Base-by-base conservation (phyloP, 2,329 filamentous ascomycete genomes). In the Arthroderma sp. region DNA sequence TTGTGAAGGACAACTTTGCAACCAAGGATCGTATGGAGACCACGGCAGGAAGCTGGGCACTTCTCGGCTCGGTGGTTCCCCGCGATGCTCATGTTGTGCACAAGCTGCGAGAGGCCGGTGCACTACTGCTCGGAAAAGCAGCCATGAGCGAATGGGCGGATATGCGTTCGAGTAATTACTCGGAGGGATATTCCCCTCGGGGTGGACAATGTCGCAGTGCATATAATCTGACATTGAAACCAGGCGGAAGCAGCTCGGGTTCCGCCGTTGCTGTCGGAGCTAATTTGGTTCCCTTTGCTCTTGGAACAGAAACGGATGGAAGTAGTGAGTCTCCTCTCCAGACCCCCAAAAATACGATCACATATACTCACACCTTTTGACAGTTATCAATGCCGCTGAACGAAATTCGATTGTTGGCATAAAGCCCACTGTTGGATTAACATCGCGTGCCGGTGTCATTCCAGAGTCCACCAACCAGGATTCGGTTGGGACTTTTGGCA, bases 221-320 rank as follows among this genome's bases (percentile, higher is more conserved):
- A 0, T 86, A 86, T 55, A 83, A 86, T 56, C 61, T 84, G n/a
- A 80, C 78, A 0, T 63, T 75, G 5, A 81, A 77, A 53, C 81
- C 83, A 0, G 80, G 81, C 1, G 82, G 82, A 5, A 80, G 75
- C 52, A 82, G 77, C 47, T 78, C 78, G 1, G 83, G 83, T 0
- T 78, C 75, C 43, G 83, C 72, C 4, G 72, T 73, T 5, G 79
- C 74, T 4, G 80, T 86, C 0, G 72, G 73, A 3, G 73, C 74
- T 3, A 84, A 84, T 52, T 62, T 75, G 2, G 68, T 78, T 27
- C 66, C 77, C 0, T 81, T 85, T 56, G 69, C 79, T 0, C 58
- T 87, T 0, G 84, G 83, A 1, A 86, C 82, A 0, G 83, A 87
- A 63, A 86, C 82, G 0, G 82, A 86, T 56, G 82, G 75, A 3